Conservation (phyloP, 2,329 filamentous ascomycete genomes). For the Ceratocystis huliohia region DNA sequence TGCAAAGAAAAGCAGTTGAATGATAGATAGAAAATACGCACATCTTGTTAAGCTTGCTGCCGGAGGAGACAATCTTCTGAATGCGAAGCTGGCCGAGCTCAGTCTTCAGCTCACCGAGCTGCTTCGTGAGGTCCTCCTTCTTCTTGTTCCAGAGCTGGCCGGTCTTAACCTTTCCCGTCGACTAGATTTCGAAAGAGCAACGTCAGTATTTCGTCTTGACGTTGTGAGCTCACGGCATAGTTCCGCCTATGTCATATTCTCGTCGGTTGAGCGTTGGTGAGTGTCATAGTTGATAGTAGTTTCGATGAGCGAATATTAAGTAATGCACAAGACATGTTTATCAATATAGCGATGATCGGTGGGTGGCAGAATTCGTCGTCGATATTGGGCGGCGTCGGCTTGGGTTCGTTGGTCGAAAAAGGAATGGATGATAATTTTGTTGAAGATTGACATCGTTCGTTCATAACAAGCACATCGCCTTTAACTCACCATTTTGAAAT, state of each 20-base stretch:
- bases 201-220: slow-evolving; percentile 19
- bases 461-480: slow-evolving; percentile 11
- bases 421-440: slow-evolving; percentile 2
- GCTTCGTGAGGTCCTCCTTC: slow-evolving; percentile 96
- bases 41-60: slow-evolving; percentile 96
- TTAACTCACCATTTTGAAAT: slow-evolving; percentile 21
- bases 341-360: neutral
- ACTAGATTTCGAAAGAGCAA: slow-evolving; percentile 27
- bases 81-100: slow-evolving; percentile 94
- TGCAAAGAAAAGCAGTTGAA: neutral
- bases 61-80: slow-evolving; percentile 93
- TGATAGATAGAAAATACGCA: slow-evolving; percentile 38
- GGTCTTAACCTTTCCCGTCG: slow-evolving; percentile 71
- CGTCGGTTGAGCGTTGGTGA: neutral
- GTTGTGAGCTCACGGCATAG: neutral
- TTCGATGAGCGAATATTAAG: neutral
- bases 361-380: slow-evolving; percentile 1
- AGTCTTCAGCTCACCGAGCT: slow-evolving; percentile 87
- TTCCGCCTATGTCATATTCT: slow-evolving; percentile 2
- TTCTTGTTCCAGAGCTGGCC: slow-evolving; percentile 96
- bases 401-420: neutral
- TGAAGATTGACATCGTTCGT: slow-evolving; percentile 3
- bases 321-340: neutral
- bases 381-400: slow-evolving; percentile 8
- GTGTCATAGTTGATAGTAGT: neutral